Base-by-base conservation (phyloP, 805 yeast genomes). In the Sugiyamaella americana region DNA sequence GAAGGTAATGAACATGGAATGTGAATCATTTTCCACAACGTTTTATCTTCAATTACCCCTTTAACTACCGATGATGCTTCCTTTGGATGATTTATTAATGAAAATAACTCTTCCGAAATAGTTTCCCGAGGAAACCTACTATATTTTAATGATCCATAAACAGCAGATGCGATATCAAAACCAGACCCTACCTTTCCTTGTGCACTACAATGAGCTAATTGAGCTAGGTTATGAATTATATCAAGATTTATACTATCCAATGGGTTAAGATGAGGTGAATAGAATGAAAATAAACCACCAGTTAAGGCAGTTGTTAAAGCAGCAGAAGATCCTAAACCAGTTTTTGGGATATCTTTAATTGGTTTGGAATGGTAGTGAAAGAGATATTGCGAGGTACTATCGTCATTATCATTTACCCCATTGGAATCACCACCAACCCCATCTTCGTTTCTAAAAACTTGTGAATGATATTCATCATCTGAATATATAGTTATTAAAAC, bases 151-250 rank as follows among this genome's bases (percentile, higher is more conserved):
- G 96, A 84, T 1, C 98, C 98, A 64, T 74, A 91, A 0, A 86
- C 82, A 0, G 98, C 98, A 21, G 97, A 82, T 0, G 96, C 98
- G 37, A 93, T 95, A 61, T 93, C 98, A 64, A 93, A 93, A 0
- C 98, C 98, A 2, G 96, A 87, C 0, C 98, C 98, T 21, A 93
- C 81, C 64, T 93, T 93, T 26, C 87, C 86, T 63, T 93, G 98
- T 2, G 98, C 98, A 48, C 78, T 74, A 62, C 96, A 89, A 63
- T 93, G 98, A 0, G 95, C 83, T 5, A 86, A 70, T 62, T 93
- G 98, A 0, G 96, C 78, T 22, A 87, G 65, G 57, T 87, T 91
- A 62, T 93, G 98, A 30, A 91, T 70, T n/a, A 62, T 50, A 3
- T 56, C 53, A 22, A 69, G 53, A 0, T 40, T 29, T 5, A 62